These are phyloP conservation scores for Kregervanrija pseudodelftensis DNA, from an alignment of 805 yeast species.

Conservation along the genomic window DNA sequence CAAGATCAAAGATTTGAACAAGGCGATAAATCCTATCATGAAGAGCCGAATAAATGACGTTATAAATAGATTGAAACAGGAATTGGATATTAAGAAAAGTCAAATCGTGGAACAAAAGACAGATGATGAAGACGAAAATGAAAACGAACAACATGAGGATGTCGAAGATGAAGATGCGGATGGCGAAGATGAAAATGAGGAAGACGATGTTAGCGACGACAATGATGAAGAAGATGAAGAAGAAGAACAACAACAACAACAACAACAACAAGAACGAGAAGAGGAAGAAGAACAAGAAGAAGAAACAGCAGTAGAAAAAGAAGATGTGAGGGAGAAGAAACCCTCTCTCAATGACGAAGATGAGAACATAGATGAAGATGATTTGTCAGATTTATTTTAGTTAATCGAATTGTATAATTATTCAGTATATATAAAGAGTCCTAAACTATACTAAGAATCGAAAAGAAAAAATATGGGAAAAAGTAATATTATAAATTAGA, in stretches of 20 bases:
- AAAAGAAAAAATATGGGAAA: background rate
- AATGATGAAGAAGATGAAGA: slow-evolving; percentile 39
- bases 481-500: background rate
- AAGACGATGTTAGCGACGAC: slow-evolving; percentile 15
- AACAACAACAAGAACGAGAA: slow-evolving; percentile 57
- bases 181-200: slow-evolving; percentile 16
- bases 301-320: slow-evolving; percentile 6
- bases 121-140: slow-evolving; percentile 16
- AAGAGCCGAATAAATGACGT: slow-evolving; percentile 80
- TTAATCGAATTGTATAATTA: background rate
- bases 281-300: slow-evolving; percentile 25
- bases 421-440: background rate
- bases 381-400: background rate
- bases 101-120: slow-evolving; percentile 37
- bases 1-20: slow-evolving; percentile 63
- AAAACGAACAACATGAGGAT: slow-evolving; percentile 9
- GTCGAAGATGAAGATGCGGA: slow-evolving; percentile 14
- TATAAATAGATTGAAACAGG: slow-evolving; percentile 68
- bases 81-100: slow-evolving; percentile 71
- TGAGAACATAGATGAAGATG: background rate
- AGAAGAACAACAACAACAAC: slow-evolving; percentile 41
- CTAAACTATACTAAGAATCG: background rate
- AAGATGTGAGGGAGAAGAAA: background rate
- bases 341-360: background rate
- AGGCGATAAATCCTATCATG: slow-evolving; percentile 78